Conservation (phyloP, 371 early-diverging fungal species). For the Syncephalastrum contaminatum region DNA sequence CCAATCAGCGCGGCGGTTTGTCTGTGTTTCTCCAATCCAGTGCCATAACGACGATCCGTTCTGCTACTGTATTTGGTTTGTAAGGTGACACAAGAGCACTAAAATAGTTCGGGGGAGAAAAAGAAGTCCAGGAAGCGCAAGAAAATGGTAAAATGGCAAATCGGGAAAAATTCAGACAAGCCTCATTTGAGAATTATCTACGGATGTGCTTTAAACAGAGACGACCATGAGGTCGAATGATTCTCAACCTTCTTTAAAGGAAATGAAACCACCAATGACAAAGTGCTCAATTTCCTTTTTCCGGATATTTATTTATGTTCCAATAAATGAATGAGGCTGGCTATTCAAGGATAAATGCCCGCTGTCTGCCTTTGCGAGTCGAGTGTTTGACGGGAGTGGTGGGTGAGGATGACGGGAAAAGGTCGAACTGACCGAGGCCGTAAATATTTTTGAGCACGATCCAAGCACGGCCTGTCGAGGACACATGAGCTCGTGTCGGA, state of each 20-base stretch:
- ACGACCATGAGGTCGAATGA: no score
- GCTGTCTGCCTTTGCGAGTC: constrained; percentile 1
- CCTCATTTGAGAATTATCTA: no score
- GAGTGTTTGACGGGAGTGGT: background rate
- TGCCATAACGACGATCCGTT: background rate
- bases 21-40: constrained; percentile 8
- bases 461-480: constrained; percentile 13
- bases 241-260: constrained; percentile 29
- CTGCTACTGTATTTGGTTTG: no score
- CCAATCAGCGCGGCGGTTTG: constrained; percentile 1
- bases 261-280: background rate
- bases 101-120: no score
- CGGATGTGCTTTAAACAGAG: background rate
- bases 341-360: background rate
- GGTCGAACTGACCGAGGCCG: constrained; percentile 3
- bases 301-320: no score
- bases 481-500: constrained; percentile 35
- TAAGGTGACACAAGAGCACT: no score
- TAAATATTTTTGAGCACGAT: constrained; percentile 31
- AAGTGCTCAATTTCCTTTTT: no score
- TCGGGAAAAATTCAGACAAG: no score
- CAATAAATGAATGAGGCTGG: background rate
- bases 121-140: constrained; percentile 1
- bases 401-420: background rate
- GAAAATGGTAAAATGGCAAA: constrained; percentile 3